Conservation (phyloP, 495 filamentous ascomycete species). For the Corynascus novoguineensis region DNA sequence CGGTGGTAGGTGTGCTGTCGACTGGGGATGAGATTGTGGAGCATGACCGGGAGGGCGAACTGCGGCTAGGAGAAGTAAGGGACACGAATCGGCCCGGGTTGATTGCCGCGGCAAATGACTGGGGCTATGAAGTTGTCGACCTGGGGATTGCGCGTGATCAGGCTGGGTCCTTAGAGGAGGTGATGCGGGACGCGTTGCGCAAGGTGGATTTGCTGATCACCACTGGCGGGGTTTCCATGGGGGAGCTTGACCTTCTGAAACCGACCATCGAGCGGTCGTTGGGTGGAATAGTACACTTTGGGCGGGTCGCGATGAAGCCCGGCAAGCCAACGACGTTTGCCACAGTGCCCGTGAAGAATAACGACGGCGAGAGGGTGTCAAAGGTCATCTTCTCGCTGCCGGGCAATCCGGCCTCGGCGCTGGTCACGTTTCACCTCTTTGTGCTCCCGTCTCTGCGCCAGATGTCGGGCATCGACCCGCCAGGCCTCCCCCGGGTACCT, state of each 20-base stretch:
- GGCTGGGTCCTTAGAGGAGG: constrained; percentile 67
- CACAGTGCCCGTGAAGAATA: constrained; percentile 65
- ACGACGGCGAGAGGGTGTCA: constrained; percentile 49
- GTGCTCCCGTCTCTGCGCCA: constrained; percentile 83
- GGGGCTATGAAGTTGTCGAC: constrained; percentile 75
- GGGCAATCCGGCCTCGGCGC: constrained; percentile 87
- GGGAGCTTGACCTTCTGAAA: constrained; percentile 94
- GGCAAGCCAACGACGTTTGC: constrained; percentile 97
- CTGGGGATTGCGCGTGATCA: constrained; percentile 83
- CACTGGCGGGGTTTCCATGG: constrained; percentile 95
- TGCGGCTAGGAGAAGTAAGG: constrained; percentile 77
- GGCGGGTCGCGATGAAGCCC: constrained; percentile 94
- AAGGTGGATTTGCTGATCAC: constrained; percentile 81
- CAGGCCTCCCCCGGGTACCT: constrained; percentile 63
- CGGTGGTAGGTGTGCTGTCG: constrained; percentile 79
- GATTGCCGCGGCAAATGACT: constrained; percentile 66
- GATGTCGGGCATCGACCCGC: constrained; percentile 52
- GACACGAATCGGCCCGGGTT: constrained; percentile 89
- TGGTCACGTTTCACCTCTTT: constrained; percentile 92
- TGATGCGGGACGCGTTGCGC: constrained; percentile 65
- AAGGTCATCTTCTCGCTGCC: constrained; percentile 87
- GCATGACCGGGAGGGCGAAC: constrained; percentile 56
- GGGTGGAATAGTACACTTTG: constrained; percentile 93
- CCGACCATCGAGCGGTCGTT: constrained; percentile 89
- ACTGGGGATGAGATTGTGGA: constrained; percentile 92